Percentiles rank a stretch among this genome's conserved stretches.
phyloP scores from a whole-genome alignment of 2,329 filamentous ascomycete species.

The Amesomyces nigricolor region DNA sequence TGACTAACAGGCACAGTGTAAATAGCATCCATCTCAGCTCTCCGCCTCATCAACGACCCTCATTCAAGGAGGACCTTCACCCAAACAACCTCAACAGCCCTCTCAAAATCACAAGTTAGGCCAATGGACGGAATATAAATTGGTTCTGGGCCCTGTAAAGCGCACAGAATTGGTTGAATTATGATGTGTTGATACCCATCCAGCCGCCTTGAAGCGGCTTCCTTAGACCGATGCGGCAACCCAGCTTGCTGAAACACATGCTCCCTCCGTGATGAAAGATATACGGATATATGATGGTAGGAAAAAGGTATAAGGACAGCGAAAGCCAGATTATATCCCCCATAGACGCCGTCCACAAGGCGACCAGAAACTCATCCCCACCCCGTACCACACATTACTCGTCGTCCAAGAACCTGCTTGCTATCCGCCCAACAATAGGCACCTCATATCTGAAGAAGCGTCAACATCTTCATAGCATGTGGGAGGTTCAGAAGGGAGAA shows the following conservation, averaged over 20 bases:
- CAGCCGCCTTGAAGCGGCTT: too few relatives aligned
- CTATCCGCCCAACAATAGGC: constrained; percentile 77
- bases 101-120: background rate
- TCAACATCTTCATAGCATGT: constrained; percentile 3
- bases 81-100: too few relatives aligned
- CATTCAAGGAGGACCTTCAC: too few relatives aligned
- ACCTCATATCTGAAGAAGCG: constrained; percentile 63
- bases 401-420: constrained; percentile 85
- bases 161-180: too few relatives aligned
- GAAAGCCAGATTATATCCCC: background rate
- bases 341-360: background rate
- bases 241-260: background rate
- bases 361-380: background rate
- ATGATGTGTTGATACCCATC: too few relatives aligned
- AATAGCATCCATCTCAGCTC: background rate
- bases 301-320: background rate
- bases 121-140: too few relatives aligned
- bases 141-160: too few relatives aligned
- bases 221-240: too few relatives aligned
- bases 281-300: too few relatives aligned
- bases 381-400: constrained; percentile 42
- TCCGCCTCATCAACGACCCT: too few relatives aligned
- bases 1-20: constrained; percentile 3
- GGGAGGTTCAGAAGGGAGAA: constrained; percentile 13
- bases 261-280: background rate